These are phyloP conservation scores for Phaeomoniella chlamydospora DNA, from an alignment of 2,329 filamentous ascomycete genomes.

Conservation along the genomic window DNA sequence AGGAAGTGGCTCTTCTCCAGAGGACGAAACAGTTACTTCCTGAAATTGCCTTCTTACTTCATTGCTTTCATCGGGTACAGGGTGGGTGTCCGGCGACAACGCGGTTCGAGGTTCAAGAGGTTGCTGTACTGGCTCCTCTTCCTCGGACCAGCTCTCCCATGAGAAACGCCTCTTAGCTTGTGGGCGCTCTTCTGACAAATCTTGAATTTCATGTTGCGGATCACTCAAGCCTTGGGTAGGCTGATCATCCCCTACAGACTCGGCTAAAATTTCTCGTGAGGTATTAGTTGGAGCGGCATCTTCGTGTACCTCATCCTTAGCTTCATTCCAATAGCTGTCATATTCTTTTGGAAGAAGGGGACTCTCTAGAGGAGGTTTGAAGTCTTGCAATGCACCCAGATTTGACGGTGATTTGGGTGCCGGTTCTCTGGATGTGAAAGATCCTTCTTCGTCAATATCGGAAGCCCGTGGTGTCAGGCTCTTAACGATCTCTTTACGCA, in stretches of 20 bases:
- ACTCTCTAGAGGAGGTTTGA: constrained; percentile 13
- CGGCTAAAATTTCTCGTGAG: neutral
- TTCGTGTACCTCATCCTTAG: neutral
- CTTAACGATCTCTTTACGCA: constrained; percentile 32
- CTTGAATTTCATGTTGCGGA: neutral
- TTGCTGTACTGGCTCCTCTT: neutral
- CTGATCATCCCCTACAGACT: neutral
- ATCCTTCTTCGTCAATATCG: constrained; percentile 3
- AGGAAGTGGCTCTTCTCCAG: neutral
- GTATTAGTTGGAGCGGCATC: neutral
- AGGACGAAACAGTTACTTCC: too few species aligned
- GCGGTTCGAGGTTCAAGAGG: neutral
- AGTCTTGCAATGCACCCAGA: constrained; percentile 3
- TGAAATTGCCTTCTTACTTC: neutral
- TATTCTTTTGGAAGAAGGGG: constrained; percentile 20
- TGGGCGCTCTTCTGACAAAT: constrained; percentile 9
- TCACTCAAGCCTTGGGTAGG: neutral
- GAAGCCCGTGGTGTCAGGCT: constrained; percentile 22
- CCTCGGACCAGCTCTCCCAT: constrained; percentile 20
- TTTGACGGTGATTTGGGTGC: constrained; percentile 16
- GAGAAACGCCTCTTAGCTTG: constrained; percentile 25
- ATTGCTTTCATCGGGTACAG: neutral
- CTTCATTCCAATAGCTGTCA: constrained; percentile 21
- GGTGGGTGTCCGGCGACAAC: neutral
- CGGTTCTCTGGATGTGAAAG: constrained; percentile 3